Evolutionary conservation across 163 green algal species (phyloP).

Genomic region (Scenedesmus sp.): DNA sequence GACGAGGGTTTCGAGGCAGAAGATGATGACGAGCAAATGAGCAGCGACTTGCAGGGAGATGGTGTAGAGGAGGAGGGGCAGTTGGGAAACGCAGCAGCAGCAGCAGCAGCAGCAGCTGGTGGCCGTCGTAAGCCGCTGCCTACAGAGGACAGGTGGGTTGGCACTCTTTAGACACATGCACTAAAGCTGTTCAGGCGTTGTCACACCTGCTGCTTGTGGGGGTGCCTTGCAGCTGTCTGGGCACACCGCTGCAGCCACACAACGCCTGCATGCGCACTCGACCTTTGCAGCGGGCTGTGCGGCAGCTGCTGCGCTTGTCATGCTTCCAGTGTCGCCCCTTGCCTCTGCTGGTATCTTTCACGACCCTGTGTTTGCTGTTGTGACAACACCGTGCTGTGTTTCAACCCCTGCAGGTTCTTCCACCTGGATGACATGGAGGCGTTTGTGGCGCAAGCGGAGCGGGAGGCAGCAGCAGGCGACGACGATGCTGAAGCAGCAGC

Average conservation of each 20-base stretch:
- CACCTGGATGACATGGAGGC: conserved; percentile 85
- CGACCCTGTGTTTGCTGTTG: too few relatives aligned
- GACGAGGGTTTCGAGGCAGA: not conserved
- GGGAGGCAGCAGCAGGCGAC: conserved; percentile 54
- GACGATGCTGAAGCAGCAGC: conserved; percentile 33
- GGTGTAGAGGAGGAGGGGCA: conserved; percentile 45
- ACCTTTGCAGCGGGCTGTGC: too few relatives aligned
- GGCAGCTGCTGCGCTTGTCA: not conserved
- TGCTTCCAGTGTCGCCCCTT: not conserved
- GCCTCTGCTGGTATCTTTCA: not conserved
- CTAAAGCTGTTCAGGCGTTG: not conserved
- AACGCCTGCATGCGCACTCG: too few relatives aligned
- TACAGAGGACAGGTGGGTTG: conserved; percentile 62
- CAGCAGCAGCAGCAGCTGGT: conserved; percentile 1
- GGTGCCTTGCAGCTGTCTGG: too few relatives aligned
- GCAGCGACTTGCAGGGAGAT: not conserved
- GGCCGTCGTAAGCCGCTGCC: conserved; percentile 36
- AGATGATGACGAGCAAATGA: not conserved
- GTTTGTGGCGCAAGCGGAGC: conserved; percentile 89
- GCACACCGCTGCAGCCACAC: too few relatives aligned
- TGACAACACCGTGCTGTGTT: not conserved
- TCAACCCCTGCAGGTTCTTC: conserved; percentile 68
- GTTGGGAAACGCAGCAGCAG: conserved; percentile 7
- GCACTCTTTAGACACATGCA: not conserved
- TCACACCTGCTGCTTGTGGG: too few relatives aligned